Evolutionary conservation across 164 flowering plant genomes (phyloP).

Genomic region (Cinnamomum chago): DNA sequence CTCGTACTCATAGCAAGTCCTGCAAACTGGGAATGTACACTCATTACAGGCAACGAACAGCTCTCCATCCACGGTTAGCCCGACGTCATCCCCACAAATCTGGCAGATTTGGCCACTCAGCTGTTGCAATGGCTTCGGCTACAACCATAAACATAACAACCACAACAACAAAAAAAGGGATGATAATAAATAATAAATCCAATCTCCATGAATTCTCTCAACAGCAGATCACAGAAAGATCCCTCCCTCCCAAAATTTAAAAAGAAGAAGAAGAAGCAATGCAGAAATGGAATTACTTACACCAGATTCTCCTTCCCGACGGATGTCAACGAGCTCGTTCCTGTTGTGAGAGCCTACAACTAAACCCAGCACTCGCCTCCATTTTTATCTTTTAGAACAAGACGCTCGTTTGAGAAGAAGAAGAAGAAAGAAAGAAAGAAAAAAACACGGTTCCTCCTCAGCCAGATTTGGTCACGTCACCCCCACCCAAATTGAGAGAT

Average conservation of each 20-base stretch:
- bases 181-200: background rate
- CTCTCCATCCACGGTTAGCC: constrained; percentile 45
- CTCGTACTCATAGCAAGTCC: constrained; percentile 59
- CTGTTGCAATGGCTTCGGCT: constrained; percentile 38
- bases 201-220: background rate
- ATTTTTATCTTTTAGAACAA: constrained; percentile 13
- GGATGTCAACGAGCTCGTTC: constrained; percentile 57
- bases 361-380: constrained; percentile 59
- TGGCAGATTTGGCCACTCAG: constrained; percentile 45
- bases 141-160: constrained; percentile 1
- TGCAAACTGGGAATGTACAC: constrained; percentile 58
- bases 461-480: constrained; percentile 13
- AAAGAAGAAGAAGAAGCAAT: background rate
- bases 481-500: constrained; percentile 6
- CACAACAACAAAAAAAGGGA: too few species aligned
- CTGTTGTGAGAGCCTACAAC: constrained; percentile 65
- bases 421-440: too few species aligned
- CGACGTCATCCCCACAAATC: constrained; percentile 58
- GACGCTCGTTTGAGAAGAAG: background rate
- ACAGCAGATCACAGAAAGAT: background rate
- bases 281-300: constrained; percentile 23
- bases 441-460: constrained; percentile 9
- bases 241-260: background rate
- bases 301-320: constrained; percentile 38
- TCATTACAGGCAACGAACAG: constrained; percentile 58